Conservation (phyloP, 2,329 filamentous ascomycete genomes). For the Mollisia scopiformis region DNA sequence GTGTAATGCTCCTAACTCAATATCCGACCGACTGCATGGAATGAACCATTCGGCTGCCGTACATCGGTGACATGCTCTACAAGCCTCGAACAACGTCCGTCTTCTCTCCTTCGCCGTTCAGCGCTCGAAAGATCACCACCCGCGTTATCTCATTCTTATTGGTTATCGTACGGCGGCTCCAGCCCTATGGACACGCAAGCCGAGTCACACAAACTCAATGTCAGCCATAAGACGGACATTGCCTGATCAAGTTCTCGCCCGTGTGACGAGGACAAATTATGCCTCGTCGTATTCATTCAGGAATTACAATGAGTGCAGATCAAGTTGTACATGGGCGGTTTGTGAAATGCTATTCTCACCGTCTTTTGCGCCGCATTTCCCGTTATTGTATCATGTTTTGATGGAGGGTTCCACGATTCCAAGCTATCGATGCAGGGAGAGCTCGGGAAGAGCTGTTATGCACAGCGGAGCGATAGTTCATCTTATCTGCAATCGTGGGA, state of each 20-base stretch:
- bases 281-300: not conserved
- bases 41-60: too few species aligned
- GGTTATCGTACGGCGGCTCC: not conserved
- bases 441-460: not conserved
- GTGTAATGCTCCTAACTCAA: too few species aligned
- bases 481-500: not conserved
- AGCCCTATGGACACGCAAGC: not conserved
- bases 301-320: not conserved
- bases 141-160: too few species aligned
- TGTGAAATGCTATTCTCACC: not conserved
- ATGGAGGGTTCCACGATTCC: not conserved
- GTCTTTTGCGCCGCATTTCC: not conserved
- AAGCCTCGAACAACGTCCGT: too few species aligned
- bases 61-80: too few species aligned
- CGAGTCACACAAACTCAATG: too few species aligned
- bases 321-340: not conserved
- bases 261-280: not conserved
- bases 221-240: not conserved
- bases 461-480: not conserved
- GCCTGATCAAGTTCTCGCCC: too few species aligned
- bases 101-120: too few species aligned
- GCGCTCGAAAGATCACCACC: too few species aligned
- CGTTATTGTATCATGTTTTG: not conserved
- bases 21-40: too few species aligned
- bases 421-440: not conserved